These are phyloP conservation scores for Paraphoma chrysanthemicola DNA, from an alignment of 2,329 filamentous ascomycete genomes.

Conservation along the genomic window DNA sequence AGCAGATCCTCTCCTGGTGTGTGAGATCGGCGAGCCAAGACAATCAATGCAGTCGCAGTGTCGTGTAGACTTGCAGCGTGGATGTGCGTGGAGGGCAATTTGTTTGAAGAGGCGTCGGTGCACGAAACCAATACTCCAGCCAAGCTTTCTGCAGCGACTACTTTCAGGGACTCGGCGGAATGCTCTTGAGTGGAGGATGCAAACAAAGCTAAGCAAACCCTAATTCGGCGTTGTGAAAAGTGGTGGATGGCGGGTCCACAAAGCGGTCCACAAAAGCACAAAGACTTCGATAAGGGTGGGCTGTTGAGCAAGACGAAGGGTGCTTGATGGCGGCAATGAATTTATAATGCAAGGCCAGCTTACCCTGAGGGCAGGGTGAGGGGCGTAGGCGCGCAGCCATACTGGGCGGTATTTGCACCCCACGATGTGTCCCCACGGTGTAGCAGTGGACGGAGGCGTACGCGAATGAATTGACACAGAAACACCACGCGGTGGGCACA, in stretches of 20 bases:
- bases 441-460: constrained; percentile 10
- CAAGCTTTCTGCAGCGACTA: constrained; percentile 18
- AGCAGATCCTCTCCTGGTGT: constrained; percentile 9
- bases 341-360: not conserved
- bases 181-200: constrained; percentile 2
- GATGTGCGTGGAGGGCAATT: constrained; percentile 22
- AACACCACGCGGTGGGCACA: constrained; percentile 14
- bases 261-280: constrained; percentile 16
- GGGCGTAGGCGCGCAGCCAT: constrained; percentile 1
- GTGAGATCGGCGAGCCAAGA: constrained; percentile 19
- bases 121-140: constrained; percentile 29
- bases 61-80: constrained; percentile 6
- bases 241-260: constrained; percentile 7
- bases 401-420: constrained; percentile 4
- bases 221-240: not conserved
- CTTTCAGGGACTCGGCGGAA: constrained; percentile 14
- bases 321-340: not conserved
- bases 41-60: constrained; percentile 7
- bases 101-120: constrained; percentile 29
- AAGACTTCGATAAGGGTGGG: constrained; percentile 12
- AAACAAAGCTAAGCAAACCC: constrained; percentile 13
- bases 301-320: not conserved
- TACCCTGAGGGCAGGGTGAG: not conserved
- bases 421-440: constrained; percentile 23
- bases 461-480: constrained; percentile 25